Base-by-base conservation (phyloP, 2,329 filamentous ascomycete species). In the Lachnum nothofagi region DNA sequence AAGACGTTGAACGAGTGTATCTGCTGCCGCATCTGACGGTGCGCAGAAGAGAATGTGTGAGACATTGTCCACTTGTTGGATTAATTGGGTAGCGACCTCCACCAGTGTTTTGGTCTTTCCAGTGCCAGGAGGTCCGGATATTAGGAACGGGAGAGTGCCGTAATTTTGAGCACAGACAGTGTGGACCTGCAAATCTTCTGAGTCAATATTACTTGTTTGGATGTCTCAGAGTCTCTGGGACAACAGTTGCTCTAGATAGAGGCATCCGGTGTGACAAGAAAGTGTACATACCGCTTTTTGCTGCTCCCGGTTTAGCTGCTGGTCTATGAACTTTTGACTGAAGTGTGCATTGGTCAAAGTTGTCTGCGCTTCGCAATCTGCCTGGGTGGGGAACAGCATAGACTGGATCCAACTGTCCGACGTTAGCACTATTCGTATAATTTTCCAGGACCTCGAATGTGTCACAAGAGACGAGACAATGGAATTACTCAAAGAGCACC, bases 21-120 rank as follows among this genome's bases (percentile, higher is more conserved):
- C 54, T 24, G 54, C 52, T 24, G 54, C 54, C 4, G 49, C 52
- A 31, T 57, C 54, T 31, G 54, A 57, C 20, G 54, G 54, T 24
- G 54, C 54, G 37, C 54, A 57, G 33, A 57, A 48, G 6, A 57
- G 41, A 10, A 57, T 44, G 20, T 57, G 52, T 6, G 44, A 48
- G n/a, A 51, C 38, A 3, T 44, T 27, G 34, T 54, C 29, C 14
- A 35, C 44, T 20, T 27, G 23, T 24, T 51, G 43, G 16, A 57
- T 20, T 5, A 57, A 45, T 37, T 57, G 54, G 1, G 54, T 34
- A 12, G 54, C 54, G 23, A 51, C 31, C 42, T 57, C 54, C 7
- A 57, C 47, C 16, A 57, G 24, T 10, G 52, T 57, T 34, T 57
- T 57, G 6, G 54, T 57, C 25, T 57, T 57, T 10, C 54, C 54